A percentile compares a stretch with the other conserved stretches of the same genome.
These are phyloP conservation scores for Linnemannia schmuckeri DNA, from an alignment of 192 early-diverging fungal species.

Conservation along the genomic window DNA sequence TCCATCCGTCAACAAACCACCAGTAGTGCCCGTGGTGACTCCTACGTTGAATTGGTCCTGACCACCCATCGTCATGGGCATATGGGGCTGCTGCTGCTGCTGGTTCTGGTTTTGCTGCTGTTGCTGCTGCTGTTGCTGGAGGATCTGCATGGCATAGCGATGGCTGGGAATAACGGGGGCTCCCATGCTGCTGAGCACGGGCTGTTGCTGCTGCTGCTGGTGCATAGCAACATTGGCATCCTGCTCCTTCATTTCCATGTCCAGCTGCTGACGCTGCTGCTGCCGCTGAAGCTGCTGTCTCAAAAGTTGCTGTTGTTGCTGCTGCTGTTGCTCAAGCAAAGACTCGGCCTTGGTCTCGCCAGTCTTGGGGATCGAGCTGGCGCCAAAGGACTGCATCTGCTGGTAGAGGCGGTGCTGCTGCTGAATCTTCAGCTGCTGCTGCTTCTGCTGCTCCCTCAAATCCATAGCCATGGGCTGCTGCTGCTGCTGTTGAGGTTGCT, in stretches of 20 bases:
- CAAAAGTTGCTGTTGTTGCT: conserved; percentile 45
- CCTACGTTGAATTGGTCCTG: conserved; percentile 42
- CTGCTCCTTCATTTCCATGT: conserved; percentile 50
- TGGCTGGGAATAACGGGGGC: conserved; percentile 53
- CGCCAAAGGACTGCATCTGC: conserved; percentile 53
- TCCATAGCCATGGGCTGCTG: conserved; percentile 14
- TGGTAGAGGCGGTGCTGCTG: conserved; percentile 54
- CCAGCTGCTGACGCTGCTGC: conserved; percentile 52
- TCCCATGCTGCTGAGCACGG: conserved; percentile 23
- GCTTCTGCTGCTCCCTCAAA: conserved; percentile 56
- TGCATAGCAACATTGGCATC: conserved; percentile 15
- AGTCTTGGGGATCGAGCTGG: conserved; percentile 12
- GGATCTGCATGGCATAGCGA: conserved; percentile 53
- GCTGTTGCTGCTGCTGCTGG: conserved; percentile 20
- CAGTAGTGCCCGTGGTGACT: neutral
- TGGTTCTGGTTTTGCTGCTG: conserved; percentile 42
- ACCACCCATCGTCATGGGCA: conserved; percentile 50
- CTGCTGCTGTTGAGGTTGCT: conserved; percentile 22
- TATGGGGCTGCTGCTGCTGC: conserved; percentile 19
- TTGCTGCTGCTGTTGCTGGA: conserved; percentile 52
- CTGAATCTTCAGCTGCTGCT: conserved; percentile 56
- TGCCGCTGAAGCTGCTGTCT: conserved; percentile 54
- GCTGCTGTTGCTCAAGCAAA: conserved; percentile 46
- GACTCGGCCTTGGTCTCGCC: conserved; percentile 33
- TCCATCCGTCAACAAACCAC: conserved; percentile 3